Conservation (phyloP, 148 eudicot genomes). For the Persicaria maculosa region DNA sequence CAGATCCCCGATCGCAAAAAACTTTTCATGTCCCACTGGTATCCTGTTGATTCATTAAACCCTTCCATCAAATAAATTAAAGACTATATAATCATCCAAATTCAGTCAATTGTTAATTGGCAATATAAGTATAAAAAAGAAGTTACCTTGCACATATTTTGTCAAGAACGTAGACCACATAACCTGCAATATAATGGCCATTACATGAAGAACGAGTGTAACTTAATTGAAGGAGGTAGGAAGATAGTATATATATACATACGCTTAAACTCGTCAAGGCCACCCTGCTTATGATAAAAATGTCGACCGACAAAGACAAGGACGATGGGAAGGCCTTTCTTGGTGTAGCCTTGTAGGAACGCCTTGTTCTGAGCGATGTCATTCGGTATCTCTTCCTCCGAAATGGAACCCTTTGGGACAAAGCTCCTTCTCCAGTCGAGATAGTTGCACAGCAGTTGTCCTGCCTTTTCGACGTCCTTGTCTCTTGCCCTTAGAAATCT, state of each 20-base stretch:
- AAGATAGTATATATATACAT: constrained; percentile 10
- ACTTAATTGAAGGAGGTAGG: too few species aligned
- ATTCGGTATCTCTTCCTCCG: constrained; percentile 42
- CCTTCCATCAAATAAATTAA: too few species aligned
- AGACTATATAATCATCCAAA: too few species aligned
- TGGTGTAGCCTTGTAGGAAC: constrained; percentile 61
- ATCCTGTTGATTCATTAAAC: constrained; percentile 28
- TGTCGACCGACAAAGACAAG: constrained; percentile 47
- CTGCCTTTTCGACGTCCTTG: constrained; percentile 62
- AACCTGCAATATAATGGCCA: constrained; percentile 36
- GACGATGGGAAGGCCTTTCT: constrained; percentile 48
- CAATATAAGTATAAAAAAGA: too few species aligned
- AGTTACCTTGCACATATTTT: constrained; percentile 57
- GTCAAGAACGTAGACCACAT: constrained; percentile 54
- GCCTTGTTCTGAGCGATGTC: constrained; percentile 61
- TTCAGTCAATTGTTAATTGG: too few species aligned
- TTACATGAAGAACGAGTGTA: too few species aligned
- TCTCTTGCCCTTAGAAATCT: constrained; percentile 82
- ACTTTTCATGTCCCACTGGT: constrained; percentile 70
- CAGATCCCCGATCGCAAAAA: constrained; percentile 48
- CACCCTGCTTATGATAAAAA: constrained; percentile 34
- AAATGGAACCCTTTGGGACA: constrained; percentile 53
- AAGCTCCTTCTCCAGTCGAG: constrained; percentile 53
- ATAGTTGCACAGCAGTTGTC: constrained; percentile 45
- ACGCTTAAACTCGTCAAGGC: constrained; percentile 80